phyloP scores from a whole-genome alignment of 495 filamentous ascomycete genomes.

The Cladorrhinum samala region DNA sequence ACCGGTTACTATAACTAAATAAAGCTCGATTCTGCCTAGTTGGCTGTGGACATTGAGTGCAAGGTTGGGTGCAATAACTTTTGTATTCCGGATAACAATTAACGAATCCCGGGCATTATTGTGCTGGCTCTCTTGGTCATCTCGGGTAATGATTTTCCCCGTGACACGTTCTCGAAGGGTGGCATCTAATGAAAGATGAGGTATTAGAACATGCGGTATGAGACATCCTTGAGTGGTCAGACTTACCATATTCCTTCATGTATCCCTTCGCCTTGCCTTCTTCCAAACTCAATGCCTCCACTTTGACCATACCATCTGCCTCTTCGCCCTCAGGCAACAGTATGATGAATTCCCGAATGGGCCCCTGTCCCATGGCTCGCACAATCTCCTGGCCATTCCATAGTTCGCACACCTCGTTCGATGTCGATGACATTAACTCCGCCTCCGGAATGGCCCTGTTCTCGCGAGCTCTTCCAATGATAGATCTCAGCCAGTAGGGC shows the following conservation, averaged over 20 bases:
- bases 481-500: constrained; percentile 41
- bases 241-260: too few species aligned
- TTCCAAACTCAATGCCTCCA: too few species aligned
- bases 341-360: too few species aligned
- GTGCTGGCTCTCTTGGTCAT: neutral
- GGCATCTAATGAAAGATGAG: too few species aligned
- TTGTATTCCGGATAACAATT: neutral
- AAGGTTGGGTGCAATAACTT: constrained; percentile 2
- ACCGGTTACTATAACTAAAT: neutral
- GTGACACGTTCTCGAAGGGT: too few species aligned
- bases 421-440: constrained; percentile 15
- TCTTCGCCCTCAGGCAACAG: too few species aligned
- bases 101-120: neutral
- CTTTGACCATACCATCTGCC: too few species aligned
- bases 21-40: neutral
- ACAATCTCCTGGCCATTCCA: constrained; percentile 32
- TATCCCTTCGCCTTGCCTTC: too few species aligned
- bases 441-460: neutral
- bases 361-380: constrained; percentile 18
- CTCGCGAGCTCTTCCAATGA: neutral
- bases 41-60: constrained; percentile 1
- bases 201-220: too few species aligned
- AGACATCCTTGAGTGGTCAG: too few species aligned
- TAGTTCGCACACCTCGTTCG: constrained; percentile 29
- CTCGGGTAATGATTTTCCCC: too few species aligned